Base-by-base conservation (phyloP, 2,329 filamentous ascomycete species). In the Trichophyton rubrum region DNA sequence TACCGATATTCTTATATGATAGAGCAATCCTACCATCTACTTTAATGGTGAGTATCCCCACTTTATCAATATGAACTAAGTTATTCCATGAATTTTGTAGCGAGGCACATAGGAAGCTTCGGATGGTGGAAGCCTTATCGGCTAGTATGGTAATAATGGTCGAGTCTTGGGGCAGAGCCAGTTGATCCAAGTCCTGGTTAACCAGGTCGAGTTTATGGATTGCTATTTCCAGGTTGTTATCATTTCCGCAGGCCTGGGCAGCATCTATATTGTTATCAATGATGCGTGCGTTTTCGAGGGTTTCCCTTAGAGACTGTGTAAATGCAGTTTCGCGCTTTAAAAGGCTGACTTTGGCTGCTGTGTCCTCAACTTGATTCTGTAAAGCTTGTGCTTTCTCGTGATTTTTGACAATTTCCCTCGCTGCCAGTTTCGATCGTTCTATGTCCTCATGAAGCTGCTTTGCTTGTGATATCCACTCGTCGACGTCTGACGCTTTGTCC, bases 381-480 rank as follows among this genome's bases (percentile, higher is more conserved):
- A 89, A 77, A 47, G 78, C 77, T 63, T 84, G 83, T 11, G 86
- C 84, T 30, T 80, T 82, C 68, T 92, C 87, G 59, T 90, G 86
- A 67, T 90, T 83, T 51, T 85, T 82, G 3, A 92, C 82, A 62
- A 97, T 95, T 61, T 90, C 85, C 68, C 85, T 85, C 22, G 92
- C 90, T 40, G 90, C 85, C 15, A 83, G 81, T 68, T 89, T 86
- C 24, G 90, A 92, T 55, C 84, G 82, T 67, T 89, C 84, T 65
- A 96, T 92, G 69, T 96, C 92, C 63, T 86, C 82, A 71, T 95
- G 89, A 6, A 96, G 82, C 59, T 86, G 84, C 73, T 89, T 89
- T 56, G 91, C 90, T 72, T 93, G 89, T 58, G 80, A 77, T 61
- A 95, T 88, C 92, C 92, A 97, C 58, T 85, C 82, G 69, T 90